A percentile compares a stretch with the other conserved stretches of the same genome.
phyloP scores from a whole-genome alignment of 148 eudicot species.

The Camellia japonica region DNA sequence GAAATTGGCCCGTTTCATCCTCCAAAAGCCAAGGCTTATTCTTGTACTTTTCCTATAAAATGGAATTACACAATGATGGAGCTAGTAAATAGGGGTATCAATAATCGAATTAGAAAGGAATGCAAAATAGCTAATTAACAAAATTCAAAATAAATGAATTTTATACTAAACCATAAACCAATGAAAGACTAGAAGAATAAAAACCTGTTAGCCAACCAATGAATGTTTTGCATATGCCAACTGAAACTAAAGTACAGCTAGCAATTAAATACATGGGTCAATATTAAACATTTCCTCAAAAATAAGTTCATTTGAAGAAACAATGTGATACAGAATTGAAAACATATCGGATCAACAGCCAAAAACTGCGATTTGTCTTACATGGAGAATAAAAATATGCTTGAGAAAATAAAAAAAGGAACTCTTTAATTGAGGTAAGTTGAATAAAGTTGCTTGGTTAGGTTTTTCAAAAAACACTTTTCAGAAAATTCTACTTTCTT shows the following conservation, averaged over 20 bases:
- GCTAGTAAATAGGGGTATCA: too few relatives aligned
- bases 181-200: neutral
- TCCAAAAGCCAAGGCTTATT: constrained; percentile 96
- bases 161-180: neutral
- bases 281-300: too few relatives aligned
- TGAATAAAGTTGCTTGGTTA: too few relatives aligned
- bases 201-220: neutral
- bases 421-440: too few relatives aligned
- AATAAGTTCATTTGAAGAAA: too few relatives aligned
- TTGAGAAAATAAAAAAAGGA: too few relatives aligned
- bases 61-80: constrained; percentile 7
- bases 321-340: too few relatives aligned
- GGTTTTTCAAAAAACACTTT: too few relatives aligned
- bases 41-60: constrained; percentile 77
- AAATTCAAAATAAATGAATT: neutral
- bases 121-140: neutral
- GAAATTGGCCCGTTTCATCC: constrained; percentile 85
- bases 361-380: neutral
- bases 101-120: neutral
- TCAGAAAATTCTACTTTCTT: too few relatives aligned
- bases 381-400: too few relatives aligned
- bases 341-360: neutral
- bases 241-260: neutral
- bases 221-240: neutral
- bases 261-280: too few relatives aligned